Base-by-base conservation (phyloP, 2,329 filamentous ascomycete species). In the Beauveria pseudobassiana region DNA sequence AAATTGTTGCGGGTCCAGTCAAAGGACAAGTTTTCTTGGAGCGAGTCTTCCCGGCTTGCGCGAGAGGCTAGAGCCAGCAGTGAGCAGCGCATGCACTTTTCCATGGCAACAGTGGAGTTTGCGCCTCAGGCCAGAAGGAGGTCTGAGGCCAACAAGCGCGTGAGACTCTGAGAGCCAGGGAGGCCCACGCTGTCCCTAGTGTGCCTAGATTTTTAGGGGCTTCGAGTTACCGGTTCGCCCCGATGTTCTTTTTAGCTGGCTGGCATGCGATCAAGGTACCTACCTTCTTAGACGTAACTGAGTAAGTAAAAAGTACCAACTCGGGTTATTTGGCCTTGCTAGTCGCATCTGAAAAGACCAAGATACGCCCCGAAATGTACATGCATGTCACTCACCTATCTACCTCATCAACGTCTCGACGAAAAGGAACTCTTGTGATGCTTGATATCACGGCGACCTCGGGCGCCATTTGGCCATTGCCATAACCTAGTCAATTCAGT, bases 31-130 rank as follows among this genome's bases (percentile, higher is more conserved):
- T 74, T 73, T 80, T 80, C 80, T 80, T 70, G 68, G 75, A 77
- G 79, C 80, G 79, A 82, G 75, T 81, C 78, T 81, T 82, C 74
- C 80, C 79, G 80, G 71, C 67, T 66, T 7, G 63, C 67, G 66
- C 72, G 70, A 70, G 69, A 58, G 67, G 66, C 72, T 71, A 70
- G 69, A 58, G 67, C 50, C 58, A 60, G 50, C 28, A 20, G 2
- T 38, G 45, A 54, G 42, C 30, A 38, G 20, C 50, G 30, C 56
- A 43, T 34, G 50, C 40, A 54, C 53, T 51, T 62, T 65, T 63
- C 65, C 65, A 65, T 62, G 60, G 62, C 62, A 63, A 63, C 58
- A 63, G 52, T 52, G 61, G 55, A 55, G 49, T 63, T 42, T 46
- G 28, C 50, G 58, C 62, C 62, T 63, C 43, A 63, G 62, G 62